Evolutionary conservation across 2,329 filamentous ascomycete species (phyloP), one percentile per base, ranked within the genome.

Genomic region (Diaporthe vexans): DNA sequence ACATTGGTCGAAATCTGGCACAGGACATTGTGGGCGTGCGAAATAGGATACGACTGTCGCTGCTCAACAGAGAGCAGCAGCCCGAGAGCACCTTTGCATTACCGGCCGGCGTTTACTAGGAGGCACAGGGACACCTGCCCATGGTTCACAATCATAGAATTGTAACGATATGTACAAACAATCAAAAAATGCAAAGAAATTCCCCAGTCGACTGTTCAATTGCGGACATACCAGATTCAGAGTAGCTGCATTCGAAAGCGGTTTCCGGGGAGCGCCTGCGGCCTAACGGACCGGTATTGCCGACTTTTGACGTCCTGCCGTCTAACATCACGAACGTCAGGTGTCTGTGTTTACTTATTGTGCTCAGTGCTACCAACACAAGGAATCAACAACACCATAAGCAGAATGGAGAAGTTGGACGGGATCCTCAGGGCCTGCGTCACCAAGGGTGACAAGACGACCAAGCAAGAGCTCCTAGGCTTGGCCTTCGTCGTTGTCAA

Each of bases 401-500:
- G n/a, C 11, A 5, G 8, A 3, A 73, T 73, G 75, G 71, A 76
- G 17, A 58, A 54, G 48, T 67, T 76, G 21, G 71, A 76, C 33
- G 24, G n/a, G 9, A 82, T 85, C 33, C 77, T 85, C 9, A 65
- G 77, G 29, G 76, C 79, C 17, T 78, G 82, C 72, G 79, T 81
- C 24, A 79, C 80, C 46, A 56, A 77, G 21, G 80, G 76, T 10
- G 74, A 79, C 2, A 79, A 74, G 13, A 72, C 84, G 35, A 81
- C 80, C 8, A 78, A 75, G 2, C 77, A 81, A 52, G 84, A 82
- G 77, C 74, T 84, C 21, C 81, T 83, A 4, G 84, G 84, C 35
- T 83, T 81, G 1, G 79, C 83, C 4, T 84, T 84, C 68, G 75
- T 82, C 11, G 81, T 84, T 9, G 79, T 81, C 6, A 76, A 82